Base-by-base conservation (phyloP, 306 rosid genomes). In the Arachis hypogaea region DNA sequence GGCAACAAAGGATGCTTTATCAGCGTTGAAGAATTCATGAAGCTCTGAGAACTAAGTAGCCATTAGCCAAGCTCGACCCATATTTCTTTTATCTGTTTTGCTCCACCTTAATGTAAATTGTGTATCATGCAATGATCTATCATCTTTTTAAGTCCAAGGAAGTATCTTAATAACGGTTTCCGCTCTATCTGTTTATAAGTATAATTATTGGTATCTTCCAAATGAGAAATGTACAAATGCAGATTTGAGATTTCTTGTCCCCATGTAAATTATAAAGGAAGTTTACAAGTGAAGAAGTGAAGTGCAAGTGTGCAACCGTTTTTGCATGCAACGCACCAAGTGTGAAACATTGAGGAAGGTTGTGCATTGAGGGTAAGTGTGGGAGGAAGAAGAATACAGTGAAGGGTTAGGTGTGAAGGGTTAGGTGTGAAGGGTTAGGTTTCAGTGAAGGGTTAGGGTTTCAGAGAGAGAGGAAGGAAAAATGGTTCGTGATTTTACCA, bases 1-100 rank as follows among this genome's bases (percentile, higher is more conserved):
- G 58, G 72, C 98, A 52, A 94, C 98, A 14, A 91, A 78, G 86
- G 97, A 94, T 28, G 96, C 98, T 61, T 63, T 93, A 68, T 82
- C 97, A 30, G 89, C 89, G 45, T 78, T 94, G 63, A 94, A 91
- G 83, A 89, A 55, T 81, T 84, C 93, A 47, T 93, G 82, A 86
- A 82, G 66, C 49, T 22, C 7, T 44, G 66, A 64, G 76, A 73
- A 54, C 67, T 7, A 55, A 49, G 16, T 10, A 49, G 55, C 55
- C 55, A 75, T 43, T 41, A 45, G 66, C 73, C 41, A 30, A 30
- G 29, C 18, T 4, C 38, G 59, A 14, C 9, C 7, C 4, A 14
- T 46, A 12, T 49, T 4, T 11, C 3, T 10, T 4, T 5, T 3
- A 5, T 55, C 66, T n/a, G 10, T 63, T 5, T 38, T 28, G 36